phyloP scores from a whole-genome alignment of 2,329 filamentous ascomycete genomes.

The Colletotrichum sp. region DNA sequence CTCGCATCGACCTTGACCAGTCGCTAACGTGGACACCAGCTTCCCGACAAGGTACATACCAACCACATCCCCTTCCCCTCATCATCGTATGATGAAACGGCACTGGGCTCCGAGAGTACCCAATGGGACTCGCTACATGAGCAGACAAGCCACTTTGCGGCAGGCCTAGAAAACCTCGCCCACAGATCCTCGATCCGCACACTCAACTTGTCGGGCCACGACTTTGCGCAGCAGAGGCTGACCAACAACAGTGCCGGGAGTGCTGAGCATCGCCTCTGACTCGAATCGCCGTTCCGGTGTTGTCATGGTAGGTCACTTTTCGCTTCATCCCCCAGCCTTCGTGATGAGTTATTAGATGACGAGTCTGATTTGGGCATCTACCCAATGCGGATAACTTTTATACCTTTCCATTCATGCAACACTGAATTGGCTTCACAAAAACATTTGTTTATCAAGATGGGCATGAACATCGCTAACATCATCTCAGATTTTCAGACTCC shows the following conservation, averaged over 20 bases:
- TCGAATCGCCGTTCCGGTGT: background rate
- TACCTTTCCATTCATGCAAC: slow-evolving; percentile 64
- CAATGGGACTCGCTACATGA: slow-evolving; percentile 60
- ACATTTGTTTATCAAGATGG: background rate
- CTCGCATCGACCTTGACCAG: background rate
- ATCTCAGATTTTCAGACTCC: slow-evolving; percentile 2
- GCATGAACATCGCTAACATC: slow-evolving; percentile 13
- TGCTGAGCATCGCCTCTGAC: background rate
- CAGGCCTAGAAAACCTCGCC: slow-evolving; percentile 99
- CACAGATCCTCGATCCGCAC: slow-evolving; percentile 69
- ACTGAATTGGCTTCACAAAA: slow-evolving; percentile 39
- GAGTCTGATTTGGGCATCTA: slow-evolving; percentile 66
- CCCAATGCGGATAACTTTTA: slow-evolving; percentile 64
- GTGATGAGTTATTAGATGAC: slow-evolving; percentile 63
- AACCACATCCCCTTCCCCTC: slow-evolving; percentile 18
- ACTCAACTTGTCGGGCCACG: background rate
- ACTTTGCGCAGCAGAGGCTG: background rate
- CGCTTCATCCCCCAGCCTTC: slow-evolving; percentile 29
- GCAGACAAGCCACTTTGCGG: slow-evolving; percentile 89
- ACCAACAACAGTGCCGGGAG: background rate
- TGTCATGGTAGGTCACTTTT: slow-evolving; percentile 15
- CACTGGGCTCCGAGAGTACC: slow-evolving; percentile 91
- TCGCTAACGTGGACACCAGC: slow-evolving; percentile 36
- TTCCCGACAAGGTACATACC: slow-evolving; percentile 26
- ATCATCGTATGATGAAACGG: slow-evolving; percentile 77